Evolutionary conservation across 1,284 basidiomycete genomes (phyloP), one percentile per base, ranked within the genome.

Genomic region (Xerocomus nothofagi): DNA sequence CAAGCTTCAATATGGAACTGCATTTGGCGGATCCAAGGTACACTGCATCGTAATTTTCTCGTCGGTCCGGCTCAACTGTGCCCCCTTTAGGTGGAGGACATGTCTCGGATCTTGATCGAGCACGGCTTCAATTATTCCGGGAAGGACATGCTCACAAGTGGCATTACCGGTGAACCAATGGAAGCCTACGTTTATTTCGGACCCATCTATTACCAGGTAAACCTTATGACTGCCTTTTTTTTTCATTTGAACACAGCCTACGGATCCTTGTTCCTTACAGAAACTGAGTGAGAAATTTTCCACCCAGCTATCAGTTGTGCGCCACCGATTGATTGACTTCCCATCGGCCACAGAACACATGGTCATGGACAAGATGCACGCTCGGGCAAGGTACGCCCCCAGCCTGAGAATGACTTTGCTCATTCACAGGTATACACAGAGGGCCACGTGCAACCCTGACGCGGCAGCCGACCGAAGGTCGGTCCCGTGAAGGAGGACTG

Each of bases 291-390:
- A 72, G 86, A 65, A 49, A 27, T 17, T 30, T 26, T 40, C 32
- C 31, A 17, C 26, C 27, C 17, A 27, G 44, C 43, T 27, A 4
- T 17, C 21, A 12, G 27, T 24, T 44, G 50, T 50, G 51, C 53
- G 47, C 39, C 49, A 56, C 53, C 44, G 49, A 44, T 49, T 63
- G 52, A 68, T 56, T 63, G 45, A 61, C 53, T 40, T 44, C 32
- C n/a, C 47, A 45, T 37, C 10, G 33, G 39, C 29, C 39, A 23
- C 50, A 88, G 86, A 93, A 76, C 93, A 95, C 74, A 97, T 96
- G 93, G 95, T 98, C 53, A 91, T 97, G 86, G 95, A 98, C 76
- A 99, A 99, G 79, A 99, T 99, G 97, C 97, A 99, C 64, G 97
- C 97, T 57, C 87, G 97, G 55, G 93, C 95, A 41, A 88, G 92